Evolutionary conservation across 192 early-diverging fungal genomes (phyloP), one percentile per base, ranked within the genome.

Genomic region (Cetraspora pellucida): DNA sequence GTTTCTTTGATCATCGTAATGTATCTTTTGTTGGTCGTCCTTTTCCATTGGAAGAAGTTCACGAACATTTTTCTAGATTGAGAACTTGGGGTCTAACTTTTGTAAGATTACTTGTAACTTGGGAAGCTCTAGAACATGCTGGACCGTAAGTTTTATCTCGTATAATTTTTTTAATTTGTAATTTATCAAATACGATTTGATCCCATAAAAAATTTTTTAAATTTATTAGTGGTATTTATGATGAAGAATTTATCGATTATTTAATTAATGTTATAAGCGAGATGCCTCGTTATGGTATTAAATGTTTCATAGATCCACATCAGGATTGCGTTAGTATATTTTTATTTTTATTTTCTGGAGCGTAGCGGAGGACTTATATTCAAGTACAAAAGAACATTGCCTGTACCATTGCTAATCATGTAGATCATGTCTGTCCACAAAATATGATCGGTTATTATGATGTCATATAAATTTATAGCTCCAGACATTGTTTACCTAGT

Each of bases 271-370:
- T 95, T 5, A 86, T 95, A 23, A 83, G 82, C 37, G 82, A 88
- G 21, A 91, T 93, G 81, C 83, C 86, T 63, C 81, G 87, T 37
- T 92, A 92, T 84, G 94, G 93, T 9, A 89, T 95, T 73, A 89
- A 91, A 75, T 93, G 92, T 77, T 92, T 95, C 49, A 93, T 95
- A 65, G 91, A 95, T 83, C 94, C 94, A 9, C 94, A 95, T 81
- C 94, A 95, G 79, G 94, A 95, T 79, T 91, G 91, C 25, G 89
- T 90, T 84, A 77, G 75, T 31, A 25, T 1, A 17, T 43, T 63
- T 6, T 37, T 37, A 37, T 37, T 37, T 6, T 37, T 37, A 37
- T 37, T 37, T 37, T n/a, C n/a, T n/a, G n/a, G n/a, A n/a, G n/a
- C n/a, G n/a, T n/a, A n/a, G n/a, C n/a, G n/a, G n/a, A n/a, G n/a